A percentile compares a stretch with the other conserved stretches of the same genome.
These are phyloP conservation scores for Hypoxylon fuscum DNA, from an alignment of 495 filamentous ascomycete species.

Conservation along the genomic window DNA sequence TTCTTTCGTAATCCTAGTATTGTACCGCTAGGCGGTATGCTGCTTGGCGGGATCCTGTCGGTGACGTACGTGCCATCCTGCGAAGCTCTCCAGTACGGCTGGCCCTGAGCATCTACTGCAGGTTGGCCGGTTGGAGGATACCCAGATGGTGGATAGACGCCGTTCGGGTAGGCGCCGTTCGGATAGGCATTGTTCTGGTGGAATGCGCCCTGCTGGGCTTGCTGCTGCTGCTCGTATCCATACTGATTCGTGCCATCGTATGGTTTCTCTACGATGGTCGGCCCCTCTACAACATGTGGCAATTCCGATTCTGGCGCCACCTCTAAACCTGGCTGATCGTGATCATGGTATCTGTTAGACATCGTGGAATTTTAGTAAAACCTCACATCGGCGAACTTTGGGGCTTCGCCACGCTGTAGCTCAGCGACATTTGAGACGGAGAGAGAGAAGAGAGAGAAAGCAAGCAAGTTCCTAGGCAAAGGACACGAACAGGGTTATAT, in stretches of 20 bases:
- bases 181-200: slow-evolving; percentile 16
- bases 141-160: slow-evolving; percentile 11
- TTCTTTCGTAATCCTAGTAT: slow-evolving; percentile 31
- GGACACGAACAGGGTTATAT: slow-evolving; percentile 5
- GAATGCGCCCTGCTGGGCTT: background rate
- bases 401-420: slow-evolving; percentile 8
- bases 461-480: background rate
- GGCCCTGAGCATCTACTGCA: background rate
- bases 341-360: slow-evolving; percentile 4
- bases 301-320: slow-evolving; percentile 21
- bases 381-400: slow-evolving; percentile 13
- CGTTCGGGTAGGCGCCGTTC: slow-evolving; percentile 16
- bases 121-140: slow-evolving; percentile 15
- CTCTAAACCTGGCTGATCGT: slow-evolving; percentile 25
- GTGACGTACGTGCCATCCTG: slow-evolving; percentile 21
- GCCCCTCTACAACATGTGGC: slow-evolving; percentile 26
- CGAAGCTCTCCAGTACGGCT: slow-evolving; percentile 18
- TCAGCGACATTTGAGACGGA: slow-evolving; percentile 16
- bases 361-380: slow-evolving; percentile 4
- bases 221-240: slow-evolving; percentile 14
- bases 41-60: slow-evolving; percentile 4
- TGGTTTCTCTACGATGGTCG: slow-evolving; percentile 20
- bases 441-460: background rate
- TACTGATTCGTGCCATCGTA: slow-evolving; percentile 14
- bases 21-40: slow-evolving; percentile 3